phyloP scores from a whole-genome alignment of 2,329 filamentous ascomycete genomes.

The Pyricularia sp. region DNA sequence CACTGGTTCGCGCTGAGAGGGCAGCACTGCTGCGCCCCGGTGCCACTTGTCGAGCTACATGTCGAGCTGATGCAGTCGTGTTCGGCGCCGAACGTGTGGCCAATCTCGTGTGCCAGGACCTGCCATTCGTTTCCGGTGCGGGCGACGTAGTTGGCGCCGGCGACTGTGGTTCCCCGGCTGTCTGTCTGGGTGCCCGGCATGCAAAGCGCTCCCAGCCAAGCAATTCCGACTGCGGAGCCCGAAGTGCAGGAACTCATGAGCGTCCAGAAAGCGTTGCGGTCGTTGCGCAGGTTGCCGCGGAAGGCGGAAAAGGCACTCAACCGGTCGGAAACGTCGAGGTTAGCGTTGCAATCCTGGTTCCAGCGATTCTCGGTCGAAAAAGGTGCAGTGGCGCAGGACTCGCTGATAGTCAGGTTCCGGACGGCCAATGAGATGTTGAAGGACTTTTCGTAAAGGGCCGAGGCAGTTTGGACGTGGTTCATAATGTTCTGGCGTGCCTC shows the following conservation, averaged over 20 bases:
- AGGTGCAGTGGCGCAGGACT: slow-evolving; percentile 59
- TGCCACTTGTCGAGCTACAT: slow-evolving; percentile 47
- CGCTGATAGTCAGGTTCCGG: slow-evolving; percentile 72
- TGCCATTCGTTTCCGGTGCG: slow-evolving; percentile 83
- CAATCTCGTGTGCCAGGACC: slow-evolving; percentile 87
- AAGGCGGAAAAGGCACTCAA: slow-evolving; percentile 83
- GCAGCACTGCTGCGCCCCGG: slow-evolving; percentile 55
- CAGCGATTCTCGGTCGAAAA: slow-evolving; percentile 58
- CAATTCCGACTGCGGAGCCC: slow-evolving; percentile 75
- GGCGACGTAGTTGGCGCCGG: slow-evolving; percentile 82
- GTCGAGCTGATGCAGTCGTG: slow-evolving; percentile 75
- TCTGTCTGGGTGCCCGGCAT: slow-evolving; percentile 46
- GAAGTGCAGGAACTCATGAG: slow-evolving; percentile 76
- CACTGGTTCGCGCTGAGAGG: slow-evolving; percentile 61
- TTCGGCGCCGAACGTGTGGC: slow-evolving; percentile 91
- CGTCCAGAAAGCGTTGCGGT: slow-evolving; percentile 90
- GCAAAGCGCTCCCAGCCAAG: slow-evolving; percentile 89
- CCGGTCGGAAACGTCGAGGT: slow-evolving; percentile 60
- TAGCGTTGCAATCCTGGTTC: slow-evolving; percentile 67
- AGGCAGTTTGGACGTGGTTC: slow-evolving; percentile 74
- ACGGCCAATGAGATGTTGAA: slow-evolving; percentile 95
- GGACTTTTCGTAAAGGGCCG: slow-evolving; percentile 74
- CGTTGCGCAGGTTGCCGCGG: slow-evolving; percentile 63
- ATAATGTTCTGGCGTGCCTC: slow-evolving; percentile 70
- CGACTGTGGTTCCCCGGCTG: slow-evolving; percentile 45